Evolutionary conservation across 495 filamentous ascomycete genomes (phyloP).

Genomic region (Trichocladium uniseriatum): DNA sequence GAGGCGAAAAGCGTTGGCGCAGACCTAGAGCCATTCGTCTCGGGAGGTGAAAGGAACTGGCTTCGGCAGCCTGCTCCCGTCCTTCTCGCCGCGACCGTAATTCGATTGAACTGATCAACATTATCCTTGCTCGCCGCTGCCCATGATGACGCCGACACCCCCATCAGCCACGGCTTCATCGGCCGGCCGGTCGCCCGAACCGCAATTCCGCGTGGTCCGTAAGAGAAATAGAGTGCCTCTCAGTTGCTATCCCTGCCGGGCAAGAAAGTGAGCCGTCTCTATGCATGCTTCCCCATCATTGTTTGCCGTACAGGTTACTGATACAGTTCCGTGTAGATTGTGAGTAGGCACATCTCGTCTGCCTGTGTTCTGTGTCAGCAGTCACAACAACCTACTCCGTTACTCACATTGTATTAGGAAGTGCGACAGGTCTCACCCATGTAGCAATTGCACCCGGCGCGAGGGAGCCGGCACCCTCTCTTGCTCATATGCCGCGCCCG

Average conservation of each 20-base stretch:
- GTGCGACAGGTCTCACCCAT: slow-evolving; percentile 87
- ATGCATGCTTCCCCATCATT: slow-evolving; percentile 7
- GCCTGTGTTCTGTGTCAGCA: too few relatives aligned
- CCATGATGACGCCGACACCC: slow-evolving; percentile 75
- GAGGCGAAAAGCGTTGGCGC: too few relatives aligned
- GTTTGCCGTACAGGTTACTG: slow-evolving; percentile 9
- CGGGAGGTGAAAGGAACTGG: too few relatives aligned
- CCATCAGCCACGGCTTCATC: slow-evolving; percentile 77
- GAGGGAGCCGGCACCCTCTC: slow-evolving; percentile 60
- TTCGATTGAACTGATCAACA: background rate
- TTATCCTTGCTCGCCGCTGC: background rate
- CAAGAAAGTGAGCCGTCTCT: slow-evolving; percentile 70
- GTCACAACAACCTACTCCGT: too few relatives aligned
- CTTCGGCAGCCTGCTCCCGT: too few relatives aligned
- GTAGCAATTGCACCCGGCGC: slow-evolving; percentile 91
- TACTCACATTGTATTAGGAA: slow-evolving; percentile 39
- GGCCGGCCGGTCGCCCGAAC: slow-evolving; percentile 70
- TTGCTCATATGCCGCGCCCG: slow-evolving; percentile 82
- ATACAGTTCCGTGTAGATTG: slow-evolving; percentile 26
- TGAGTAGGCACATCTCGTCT: background rate
- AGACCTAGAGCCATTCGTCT: too few relatives aligned
- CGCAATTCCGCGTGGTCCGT: slow-evolving; percentile 78
- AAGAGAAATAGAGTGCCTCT: slow-evolving; percentile 92
- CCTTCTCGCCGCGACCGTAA: too few relatives aligned
- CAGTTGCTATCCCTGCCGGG: slow-evolving; percentile 86